Conservation (phyloP, 305 asterid genomes). For the Fraxinus floribunda region DNA sequence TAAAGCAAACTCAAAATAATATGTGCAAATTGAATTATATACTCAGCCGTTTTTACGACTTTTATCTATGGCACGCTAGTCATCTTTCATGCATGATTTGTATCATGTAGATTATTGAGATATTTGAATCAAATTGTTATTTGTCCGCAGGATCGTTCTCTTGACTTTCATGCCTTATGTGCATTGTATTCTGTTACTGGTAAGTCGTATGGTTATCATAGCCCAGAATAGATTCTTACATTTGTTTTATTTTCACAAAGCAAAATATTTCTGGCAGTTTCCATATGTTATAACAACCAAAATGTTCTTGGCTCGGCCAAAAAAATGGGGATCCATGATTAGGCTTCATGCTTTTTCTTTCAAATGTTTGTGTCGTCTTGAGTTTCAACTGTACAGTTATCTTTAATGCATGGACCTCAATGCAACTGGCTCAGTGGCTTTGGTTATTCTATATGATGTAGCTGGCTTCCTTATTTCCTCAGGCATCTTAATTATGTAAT, state of each 20-base stretch:
- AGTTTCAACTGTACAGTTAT: neutral
- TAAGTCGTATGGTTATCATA: conserved; percentile 29
- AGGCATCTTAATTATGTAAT: neutral
- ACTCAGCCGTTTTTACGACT: conserved; percentile 11
- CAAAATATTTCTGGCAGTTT: neutral
- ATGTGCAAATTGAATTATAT: neutral
- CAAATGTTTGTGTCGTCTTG: neutral
- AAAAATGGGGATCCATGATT: neutral
- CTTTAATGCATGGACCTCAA: neutral
- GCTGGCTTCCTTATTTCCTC: neutral
- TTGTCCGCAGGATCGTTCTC: conserved; percentile 78
- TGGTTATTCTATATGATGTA: neutral
- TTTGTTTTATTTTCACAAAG: conserved; percentile 5
- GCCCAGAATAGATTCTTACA: neutral
- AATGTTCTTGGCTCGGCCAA: neutral
- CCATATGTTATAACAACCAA: neutral
- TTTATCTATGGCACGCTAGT: conserved; percentile 1
- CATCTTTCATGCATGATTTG: conserved; percentile 10
- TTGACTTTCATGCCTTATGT: conserved; percentile 68
- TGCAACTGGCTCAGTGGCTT: neutral
- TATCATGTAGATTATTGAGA: conserved; percentile 1
- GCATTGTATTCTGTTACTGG: conserved; percentile 89
- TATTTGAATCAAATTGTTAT: conserved; percentile 19
- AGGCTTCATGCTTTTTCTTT: neutral
- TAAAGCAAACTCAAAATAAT: neutral